A percentile compares a stretch with the other conserved stretches of the same genome.
These are phyloP conservation scores for Filobasidium floriforme DNA, from an alignment of 768 basidiomycete genomes.

Conservation along the genomic window DNA sequence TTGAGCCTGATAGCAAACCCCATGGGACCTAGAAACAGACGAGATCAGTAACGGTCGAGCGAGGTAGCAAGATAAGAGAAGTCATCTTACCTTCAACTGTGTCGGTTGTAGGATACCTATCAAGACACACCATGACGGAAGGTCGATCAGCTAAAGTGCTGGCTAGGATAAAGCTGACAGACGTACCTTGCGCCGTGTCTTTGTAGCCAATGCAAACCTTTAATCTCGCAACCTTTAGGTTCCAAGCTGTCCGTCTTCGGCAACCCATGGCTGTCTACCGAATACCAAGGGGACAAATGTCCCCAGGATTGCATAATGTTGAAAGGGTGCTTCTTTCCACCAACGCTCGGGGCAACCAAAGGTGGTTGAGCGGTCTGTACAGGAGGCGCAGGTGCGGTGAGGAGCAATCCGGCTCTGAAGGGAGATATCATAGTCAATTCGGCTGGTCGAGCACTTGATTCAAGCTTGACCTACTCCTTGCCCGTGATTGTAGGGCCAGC, in stretches of 20 bases:
- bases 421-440: not conserved
- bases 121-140: not conserved
- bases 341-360: conserved; percentile 24
- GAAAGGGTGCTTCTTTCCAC: conserved; percentile 23
- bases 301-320: conserved; percentile 43
- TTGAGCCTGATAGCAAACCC: conserved; percentile 12
- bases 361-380: conserved; percentile 35
- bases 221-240: conserved; percentile 35
- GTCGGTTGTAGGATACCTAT: conserved; percentile 34
- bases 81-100: conserved; percentile 23
- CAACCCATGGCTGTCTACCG: conserved; percentile 39
- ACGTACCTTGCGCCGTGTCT: conserved; percentile 40
- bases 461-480: conserved; percentile 30
- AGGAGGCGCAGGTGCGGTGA: conserved; percentile 36
- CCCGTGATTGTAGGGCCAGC: conserved; percentile 43
- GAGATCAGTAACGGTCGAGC: not conserved
- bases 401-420: conserved; percentile 33
- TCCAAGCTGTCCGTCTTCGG: conserved; percentile 32
- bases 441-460: not conserved
- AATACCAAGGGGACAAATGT: conserved; percentile 41
- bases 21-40: conserved; percentile 8
- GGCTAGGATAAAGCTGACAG: not conserved
- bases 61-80: not conserved
- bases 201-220: conserved; percentile 42
- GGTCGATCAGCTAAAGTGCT: not conserved